Base-by-base conservation (phyloP, 768 basidiomycete species). In the Termitomyces sp. region DNA sequence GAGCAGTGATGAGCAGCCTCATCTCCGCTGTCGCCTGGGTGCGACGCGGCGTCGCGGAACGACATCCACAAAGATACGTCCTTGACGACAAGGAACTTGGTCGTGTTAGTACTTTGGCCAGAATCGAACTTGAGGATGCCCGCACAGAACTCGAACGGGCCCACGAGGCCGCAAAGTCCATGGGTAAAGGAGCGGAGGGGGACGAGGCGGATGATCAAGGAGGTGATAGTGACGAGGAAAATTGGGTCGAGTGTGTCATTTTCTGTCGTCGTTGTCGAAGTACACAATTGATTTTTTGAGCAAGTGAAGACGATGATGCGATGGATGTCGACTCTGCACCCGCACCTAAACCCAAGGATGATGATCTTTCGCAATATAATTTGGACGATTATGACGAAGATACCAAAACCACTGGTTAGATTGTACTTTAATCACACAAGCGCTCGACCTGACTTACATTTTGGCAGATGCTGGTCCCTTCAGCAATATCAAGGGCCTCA, bases 371-470 rank as follows among this genome's bases (percentile, higher is more conserved):
- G 0, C 77, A 93, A 63, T 99, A 98, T 71, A 88, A 95, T 58
- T 74, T 98, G 60, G 95, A 98, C 67, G 83, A 88, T 13, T 99
- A 98, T 67, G 96, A 98, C 66, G 80, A 95, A 52, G 94, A 96
- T 66, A 82, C 61, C 16, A 70, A 70, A 64, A 56, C 72, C 26
- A 63, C 68, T 44, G 67, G 77, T 79, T 26, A 57, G 73, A 64
- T 36, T 10, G 2, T n/a, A 56, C 62, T 18, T 44, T n/a, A 40
- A 41, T 58, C 43, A 30, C 56, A 50, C n/a, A 5, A 33, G 20
- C 13, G 61, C 48, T 38, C 40, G 49, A 54, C 56, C 57, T 61
- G n/a, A 56, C 46, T 58, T 49, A 60, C 62, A 41, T 38, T 56
- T 48, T 59, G 30, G 63, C 7, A 90, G 89, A 75, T 47, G 69